A percentile compares a stretch with the other conserved stretches of the same genome.
Evolutionary conservation across 2,329 filamentous ascomycete genomes (phyloP).

Genomic region (Tolypocladium tundrense): DNA sequence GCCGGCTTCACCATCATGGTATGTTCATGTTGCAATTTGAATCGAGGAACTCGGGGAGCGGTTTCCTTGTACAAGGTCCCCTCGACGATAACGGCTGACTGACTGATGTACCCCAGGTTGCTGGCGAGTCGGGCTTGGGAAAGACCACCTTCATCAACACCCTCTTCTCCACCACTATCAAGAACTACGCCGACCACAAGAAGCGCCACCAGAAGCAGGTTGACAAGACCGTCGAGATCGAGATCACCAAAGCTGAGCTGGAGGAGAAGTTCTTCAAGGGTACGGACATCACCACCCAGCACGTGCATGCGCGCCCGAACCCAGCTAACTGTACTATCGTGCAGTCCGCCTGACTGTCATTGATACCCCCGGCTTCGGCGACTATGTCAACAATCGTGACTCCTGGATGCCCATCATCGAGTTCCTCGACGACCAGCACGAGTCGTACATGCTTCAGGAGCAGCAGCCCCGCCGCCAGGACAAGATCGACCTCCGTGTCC

Average conservation of each 20-base stretch:
- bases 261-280: conserved; percentile 99
- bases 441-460: conserved; percentile 99
- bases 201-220: conserved; percentile 98
- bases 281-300: conserved; percentile 26
- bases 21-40: conserved; percentile 18
- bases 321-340: conserved; percentile 9
- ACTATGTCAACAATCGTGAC: conserved; percentile 99
- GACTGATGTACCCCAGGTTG: conserved; percentile 52
- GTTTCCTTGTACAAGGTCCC: not conserved
- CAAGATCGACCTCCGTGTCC: conserved; percentile 98
- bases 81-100: not conserved
- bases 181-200: conserved; percentile 99
- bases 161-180: conserved; percentile 99
- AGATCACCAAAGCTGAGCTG: conserved; percentile 98
- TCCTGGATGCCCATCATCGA: conserved; percentile 99
- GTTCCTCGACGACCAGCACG: conserved; percentile 99
- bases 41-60: not conserved
- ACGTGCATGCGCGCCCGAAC: not conserved
- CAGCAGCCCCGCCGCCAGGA: conserved; percentile 95
- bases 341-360: conserved; percentile 96
- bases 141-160: conserved; percentile 99
- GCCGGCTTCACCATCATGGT: conserved; percentile 99
- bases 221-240: conserved; percentile 99
- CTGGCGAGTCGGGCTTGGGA: conserved; percentile 94
- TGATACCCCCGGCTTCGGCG: conserved; percentile 96